phyloP scores from a whole-genome alignment of 371 early-diverging fungal species.

The Batrachochytrium dendrobatidis region DNA sequence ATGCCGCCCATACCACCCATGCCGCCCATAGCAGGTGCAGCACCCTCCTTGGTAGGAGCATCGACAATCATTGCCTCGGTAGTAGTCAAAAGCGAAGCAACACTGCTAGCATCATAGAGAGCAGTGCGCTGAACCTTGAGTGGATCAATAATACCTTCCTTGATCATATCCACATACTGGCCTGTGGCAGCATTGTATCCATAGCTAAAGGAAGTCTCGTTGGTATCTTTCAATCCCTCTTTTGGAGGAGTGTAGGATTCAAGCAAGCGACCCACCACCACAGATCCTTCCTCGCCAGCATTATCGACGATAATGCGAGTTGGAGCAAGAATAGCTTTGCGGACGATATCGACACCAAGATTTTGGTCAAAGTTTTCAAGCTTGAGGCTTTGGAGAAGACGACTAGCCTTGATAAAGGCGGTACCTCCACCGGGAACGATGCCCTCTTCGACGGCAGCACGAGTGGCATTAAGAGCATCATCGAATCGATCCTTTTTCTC shows the following conservation, averaged over 20 bases:
- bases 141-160: constrained; percentile 93
- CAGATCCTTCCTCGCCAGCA: constrained; percentile 94
- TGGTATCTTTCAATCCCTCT: constrained; percentile 35
- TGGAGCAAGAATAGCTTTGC: constrained; percentile 87
- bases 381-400: constrained; percentile 66
- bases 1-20: constrained; percentile 41
- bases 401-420: constrained; percentile 88
- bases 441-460: constrained; percentile 98
- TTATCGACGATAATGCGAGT: constrained; percentile 91
- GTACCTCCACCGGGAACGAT: constrained; percentile 97
- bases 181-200: constrained; percentile 90
- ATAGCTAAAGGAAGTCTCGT: constrained; percentile 54
- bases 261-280: constrained; percentile 89
- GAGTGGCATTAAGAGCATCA: constrained; percentile 95
- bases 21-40: constrained; percentile 35
- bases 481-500: constrained; percentile 99
- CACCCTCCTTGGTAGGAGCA: constrained; percentile 69
- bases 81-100: constrained; percentile 91
- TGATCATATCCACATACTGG: constrained; percentile 90
- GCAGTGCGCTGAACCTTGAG: constrained; percentile 97
- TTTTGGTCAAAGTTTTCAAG: constrained; percentile 95
- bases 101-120: constrained; percentile 89
- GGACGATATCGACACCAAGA: constrained; percentile 90
- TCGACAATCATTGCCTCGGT: constrained; percentile 96
- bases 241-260: constrained; percentile 44